Evolutionary conservation across 2,329 filamentous ascomycete genomes (phyloP).

Genomic region (Aspergillus melleus): DNA sequence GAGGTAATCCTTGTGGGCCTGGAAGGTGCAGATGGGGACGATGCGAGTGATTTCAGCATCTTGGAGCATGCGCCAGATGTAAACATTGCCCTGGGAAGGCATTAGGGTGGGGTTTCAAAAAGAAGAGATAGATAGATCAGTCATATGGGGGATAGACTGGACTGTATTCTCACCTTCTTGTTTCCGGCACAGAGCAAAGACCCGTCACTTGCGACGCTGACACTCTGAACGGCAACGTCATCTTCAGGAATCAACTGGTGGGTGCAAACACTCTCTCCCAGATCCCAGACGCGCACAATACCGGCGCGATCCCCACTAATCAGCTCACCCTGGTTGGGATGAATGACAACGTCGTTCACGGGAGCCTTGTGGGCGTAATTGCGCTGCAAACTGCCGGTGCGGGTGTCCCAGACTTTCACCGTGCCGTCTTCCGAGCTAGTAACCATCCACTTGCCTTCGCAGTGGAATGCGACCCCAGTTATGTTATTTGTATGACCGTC

Average conservation of each 20-base stretch:
- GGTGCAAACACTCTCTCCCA: constrained; percentile 94
- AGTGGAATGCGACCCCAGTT: constrained; percentile 96
- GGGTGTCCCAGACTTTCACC: constrained; percentile 95
- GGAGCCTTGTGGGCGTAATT: constrained; percentile 88
- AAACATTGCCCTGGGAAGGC: constrained; percentile 76
- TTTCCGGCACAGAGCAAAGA: constrained; percentile 91
- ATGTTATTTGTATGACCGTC: constrained; percentile 96
- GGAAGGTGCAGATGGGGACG: constrained; percentile 83
- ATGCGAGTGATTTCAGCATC: constrained; percentile 79
- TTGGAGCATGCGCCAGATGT: constrained; percentile 93
- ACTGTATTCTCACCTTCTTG: constrained; percentile 63
- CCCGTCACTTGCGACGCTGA: constrained; percentile 93
- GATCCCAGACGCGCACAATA: constrained; percentile 92
- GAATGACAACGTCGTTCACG: constrained; percentile 98
- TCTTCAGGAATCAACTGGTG: constrained; percentile 96
- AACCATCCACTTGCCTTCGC: constrained; percentile 99
- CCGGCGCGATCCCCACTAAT: constrained; percentile 94
- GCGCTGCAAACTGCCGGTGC: constrained; percentile 80
- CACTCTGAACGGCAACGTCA: constrained; percentile 87
- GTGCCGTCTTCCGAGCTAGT: constrained; percentile 96
- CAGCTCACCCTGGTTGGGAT: constrained; percentile 97
- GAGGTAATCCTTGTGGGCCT: constrained; percentile 88
- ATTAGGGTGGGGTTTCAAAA: not conserved
- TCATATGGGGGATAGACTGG: not conserved
- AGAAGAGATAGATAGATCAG: not conserved